phyloP scores from a whole-genome alignment of 495 filamentous ascomycete species.

The Xylaria curta region DNA sequence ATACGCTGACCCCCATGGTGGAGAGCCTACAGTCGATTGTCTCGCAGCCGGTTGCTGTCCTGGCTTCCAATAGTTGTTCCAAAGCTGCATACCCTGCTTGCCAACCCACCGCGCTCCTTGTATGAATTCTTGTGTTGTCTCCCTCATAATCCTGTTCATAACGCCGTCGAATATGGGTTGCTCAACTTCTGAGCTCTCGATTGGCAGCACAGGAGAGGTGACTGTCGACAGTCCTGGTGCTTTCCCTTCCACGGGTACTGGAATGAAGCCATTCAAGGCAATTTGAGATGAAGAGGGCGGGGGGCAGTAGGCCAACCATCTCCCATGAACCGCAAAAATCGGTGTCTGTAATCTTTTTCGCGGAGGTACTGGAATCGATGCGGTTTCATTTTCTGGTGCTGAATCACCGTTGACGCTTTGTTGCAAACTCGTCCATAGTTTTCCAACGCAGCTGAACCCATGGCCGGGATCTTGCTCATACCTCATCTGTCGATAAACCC shows the following conservation, averaged over 20 bases:
- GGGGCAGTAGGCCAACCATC: slow-evolving; percentile 87
- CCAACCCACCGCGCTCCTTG: slow-evolving; percentile 86
- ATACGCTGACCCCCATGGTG: slow-evolving; percentile 48
- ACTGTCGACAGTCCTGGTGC: slow-evolving; percentile 71
- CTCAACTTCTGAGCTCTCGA: slow-evolving; percentile 75
- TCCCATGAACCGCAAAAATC: slow-evolving; percentile 74
- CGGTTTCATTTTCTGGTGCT: slow-evolving; percentile 52
- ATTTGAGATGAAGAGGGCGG: slow-evolving; percentile 71
- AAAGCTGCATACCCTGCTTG: slow-evolving; percentile 82
- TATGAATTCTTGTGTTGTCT: slow-evolving; percentile 90
- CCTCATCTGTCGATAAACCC: slow-evolving; percentile 65
- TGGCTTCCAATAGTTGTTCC: slow-evolving; percentile 86
- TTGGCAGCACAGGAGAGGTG: slow-evolving; percentile 76
- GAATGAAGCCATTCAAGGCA: slow-evolving; percentile 67
- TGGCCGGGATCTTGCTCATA: slow-evolving; percentile 39
- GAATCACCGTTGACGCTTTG: slow-evolving; percentile 53
- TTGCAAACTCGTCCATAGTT: slow-evolving; percentile 85
- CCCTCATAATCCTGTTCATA: slow-evolving; percentile 82
- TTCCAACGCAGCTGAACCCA: slow-evolving; percentile 73
- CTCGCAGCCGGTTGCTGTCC: slow-evolving; percentile 44
- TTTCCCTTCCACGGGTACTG: slow-evolving; percentile 56
- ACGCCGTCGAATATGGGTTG: slow-evolving; percentile 80
- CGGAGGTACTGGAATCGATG: slow-evolving; percentile 43
- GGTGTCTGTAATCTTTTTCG: slow-evolving; percentile 60
- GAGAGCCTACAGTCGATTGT: slow-evolving; percentile 48